Percentiles rank a stretch among this genome's conserved stretches.
Evolutionary conservation across 345 rosid species (phyloP).

Genomic region (Odontarrhena argentea): DNA sequence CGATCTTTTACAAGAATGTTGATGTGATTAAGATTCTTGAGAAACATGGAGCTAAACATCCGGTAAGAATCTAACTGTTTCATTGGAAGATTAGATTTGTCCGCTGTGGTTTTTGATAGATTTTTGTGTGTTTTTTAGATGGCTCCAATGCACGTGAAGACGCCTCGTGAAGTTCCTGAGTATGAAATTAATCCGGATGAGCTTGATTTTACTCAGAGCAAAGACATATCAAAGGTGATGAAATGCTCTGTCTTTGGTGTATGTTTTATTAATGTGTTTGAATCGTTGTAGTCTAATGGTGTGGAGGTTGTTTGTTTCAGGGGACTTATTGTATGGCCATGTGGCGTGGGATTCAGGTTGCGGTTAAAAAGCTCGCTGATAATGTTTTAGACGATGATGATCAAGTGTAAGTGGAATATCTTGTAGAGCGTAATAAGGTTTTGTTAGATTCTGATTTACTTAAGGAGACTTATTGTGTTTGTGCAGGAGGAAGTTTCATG

Average conservation of each 20-base stretch:
- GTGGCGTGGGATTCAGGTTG: slow-evolving; percentile 97
- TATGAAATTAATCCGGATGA: slow-evolving; percentile 78
- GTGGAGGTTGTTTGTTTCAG: slow-evolving; percentile 43
- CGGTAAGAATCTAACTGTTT: slow-evolving; percentile 50
- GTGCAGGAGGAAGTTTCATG: slow-evolving; percentile 74
- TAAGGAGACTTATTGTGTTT: slow-evolving; percentile 25
- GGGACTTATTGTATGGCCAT: slow-evolving; percentile 78
- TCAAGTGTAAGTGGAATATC: slow-evolving; percentile 65
- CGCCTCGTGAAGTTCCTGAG: slow-evolving; percentile 87
- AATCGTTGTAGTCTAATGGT: not conserved
- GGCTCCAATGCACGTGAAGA: slow-evolving; percentile 94
- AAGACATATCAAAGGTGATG: slow-evolving; percentile 68
- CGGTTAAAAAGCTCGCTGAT: slow-evolving; percentile 83
- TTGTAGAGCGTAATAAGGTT: not conserved
- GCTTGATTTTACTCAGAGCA: slow-evolving; percentile 81
- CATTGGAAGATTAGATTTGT: slow-evolving; percentile 7
- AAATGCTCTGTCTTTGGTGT: not conserved
- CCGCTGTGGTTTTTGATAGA: not conserved
- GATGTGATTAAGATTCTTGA: slow-evolving; percentile 82
- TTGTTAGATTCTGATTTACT: not conserved
- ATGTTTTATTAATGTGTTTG: slow-evolving; percentile 3
- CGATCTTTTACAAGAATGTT: slow-evolving; percentile 75
- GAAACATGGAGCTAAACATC: slow-evolving; percentile 75
- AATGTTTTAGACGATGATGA: slow-evolving; percentile 69
- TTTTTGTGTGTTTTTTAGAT: slow-evolving; percentile 44